Percentiles rank a stretch among this genome's conserved stretches.
phyloP scores from a whole-genome alignment of 176 grass and related monocot species.

The Thalia dealbata region DNA sequence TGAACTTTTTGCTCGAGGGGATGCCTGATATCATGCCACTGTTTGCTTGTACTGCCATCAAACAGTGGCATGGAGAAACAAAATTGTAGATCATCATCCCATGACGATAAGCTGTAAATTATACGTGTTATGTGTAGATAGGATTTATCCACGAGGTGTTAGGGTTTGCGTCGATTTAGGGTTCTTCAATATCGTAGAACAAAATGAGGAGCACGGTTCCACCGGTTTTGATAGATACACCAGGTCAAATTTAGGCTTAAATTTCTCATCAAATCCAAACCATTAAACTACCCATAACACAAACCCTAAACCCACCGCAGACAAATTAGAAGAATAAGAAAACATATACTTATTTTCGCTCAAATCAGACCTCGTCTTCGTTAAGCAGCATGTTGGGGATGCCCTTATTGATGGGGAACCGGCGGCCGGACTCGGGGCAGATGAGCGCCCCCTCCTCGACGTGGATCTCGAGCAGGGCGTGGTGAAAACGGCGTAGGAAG shows the following conservation, averaged over 20 bases:
- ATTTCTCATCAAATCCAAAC: neutral
- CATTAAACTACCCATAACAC: neutral
- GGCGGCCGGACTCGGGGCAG: slow-evolving; percentile 66
- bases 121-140: neutral
- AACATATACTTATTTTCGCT: neutral
- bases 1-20: neutral
- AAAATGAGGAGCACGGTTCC: neutral
- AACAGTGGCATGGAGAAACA: too few species aligned
- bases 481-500: slow-evolving; percentile 71
- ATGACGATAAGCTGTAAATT: too few species aligned
- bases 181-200: neutral
- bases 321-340: neutral
- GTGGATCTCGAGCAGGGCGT: slow-evolving; percentile 66
- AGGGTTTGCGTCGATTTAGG: too few species aligned
- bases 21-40: neutral
- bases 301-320: neutral
- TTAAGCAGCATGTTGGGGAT: slow-evolving; percentile 99
- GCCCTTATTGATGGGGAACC: slow-evolving; percentile 46
- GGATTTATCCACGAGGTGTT: neutral
- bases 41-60: neutral
- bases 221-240: neutral
- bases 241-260: neutral
- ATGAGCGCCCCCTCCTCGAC: slow-evolving; percentile 80
- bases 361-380: slow-evolving; percentile 35
- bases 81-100: too few species aligned